Evolutionary conservation across 495 filamentous ascomycete species (phyloP).

Genomic region (Darksidea phi): DNA sequence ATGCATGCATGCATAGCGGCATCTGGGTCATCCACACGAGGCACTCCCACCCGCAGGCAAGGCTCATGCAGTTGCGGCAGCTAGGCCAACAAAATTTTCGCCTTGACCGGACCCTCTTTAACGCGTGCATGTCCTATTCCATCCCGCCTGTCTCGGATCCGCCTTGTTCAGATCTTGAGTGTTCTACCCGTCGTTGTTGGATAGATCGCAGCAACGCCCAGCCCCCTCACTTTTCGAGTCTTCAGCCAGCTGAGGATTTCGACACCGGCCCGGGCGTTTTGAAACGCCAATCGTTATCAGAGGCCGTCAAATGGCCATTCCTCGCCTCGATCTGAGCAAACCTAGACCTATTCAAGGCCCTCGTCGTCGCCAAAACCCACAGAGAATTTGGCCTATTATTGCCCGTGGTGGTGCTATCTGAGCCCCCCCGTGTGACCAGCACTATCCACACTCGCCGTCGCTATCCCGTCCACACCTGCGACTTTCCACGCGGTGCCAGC

Average conservation of each 20-base stretch:
- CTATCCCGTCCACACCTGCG: slow-evolving; percentile 10
- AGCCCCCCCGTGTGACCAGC: slow-evolving; percentile 28
- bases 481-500: neutral
- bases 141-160: neutral
- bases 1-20: slow-evolving; percentile 17
- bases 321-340: slow-evolving; percentile 25
- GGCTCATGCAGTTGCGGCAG: slow-evolving; percentile 31
- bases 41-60: too few relatives aligned
- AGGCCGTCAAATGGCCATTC: slow-evolving; percentile 23
- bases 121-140: slow-evolving; percentile 15
- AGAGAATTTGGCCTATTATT: neutral
- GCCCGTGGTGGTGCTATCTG: neutral
- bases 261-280: slow-evolving; percentile 18
- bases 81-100: slow-evolving; percentile 35
- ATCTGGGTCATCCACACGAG: slow-evolving; percentile 1
- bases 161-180: slow-evolving; percentile 8
- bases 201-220: slow-evolving; percentile 9
- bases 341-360: slow-evolving; percentile 5
- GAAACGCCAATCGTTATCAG: slow-evolving; percentile 33
- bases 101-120: slow-evolving; percentile 11
- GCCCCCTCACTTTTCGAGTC: slow-evolving; percentile 22
- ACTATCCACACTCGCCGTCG: neutral
- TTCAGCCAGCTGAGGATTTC: slow-evolving; percentile 17
- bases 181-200: neutral
- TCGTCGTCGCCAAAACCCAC: slow-evolving; percentile 15